Conservation (phyloP, 208 protist genomes). For the Leishmania turanica region DNA sequence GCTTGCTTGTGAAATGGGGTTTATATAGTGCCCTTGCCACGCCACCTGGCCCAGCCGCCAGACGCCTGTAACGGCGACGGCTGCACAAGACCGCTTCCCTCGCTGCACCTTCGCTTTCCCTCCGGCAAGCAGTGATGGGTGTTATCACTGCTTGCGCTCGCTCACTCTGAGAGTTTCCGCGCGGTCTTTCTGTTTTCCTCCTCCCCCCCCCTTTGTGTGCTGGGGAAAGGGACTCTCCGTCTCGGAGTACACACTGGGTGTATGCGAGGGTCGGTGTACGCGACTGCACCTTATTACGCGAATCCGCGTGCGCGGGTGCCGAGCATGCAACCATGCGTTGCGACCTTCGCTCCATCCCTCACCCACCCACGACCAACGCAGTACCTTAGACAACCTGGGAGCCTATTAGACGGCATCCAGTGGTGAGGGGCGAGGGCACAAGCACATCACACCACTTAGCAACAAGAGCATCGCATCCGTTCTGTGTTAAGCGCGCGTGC, state of each 20-base stretch:
- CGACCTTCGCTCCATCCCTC: background rate
- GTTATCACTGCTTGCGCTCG: background rate
- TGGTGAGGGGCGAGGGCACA: background rate
- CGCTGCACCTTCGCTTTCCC: background rate
- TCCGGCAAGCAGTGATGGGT: background rate
- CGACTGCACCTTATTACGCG: background rate
- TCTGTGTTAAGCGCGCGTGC: background rate
- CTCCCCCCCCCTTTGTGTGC: background rate
- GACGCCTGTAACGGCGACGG: background rate
- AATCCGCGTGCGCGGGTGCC: background rate
- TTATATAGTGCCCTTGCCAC: too few species aligned
- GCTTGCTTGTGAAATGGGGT: background rate
- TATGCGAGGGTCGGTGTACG: background rate
- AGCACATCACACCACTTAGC: background rate
- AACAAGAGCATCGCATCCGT: background rate
- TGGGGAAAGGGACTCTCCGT: background rate
- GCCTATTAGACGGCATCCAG: background rate
- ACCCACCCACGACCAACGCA: background rate
- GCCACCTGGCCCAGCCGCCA: background rate
- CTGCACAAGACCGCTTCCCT: background rate
- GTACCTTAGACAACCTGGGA: background rate
- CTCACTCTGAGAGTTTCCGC: background rate
- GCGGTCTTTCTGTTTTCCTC: background rate
- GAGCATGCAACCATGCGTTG: background rate
- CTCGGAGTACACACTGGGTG: background rate